Conservation (phyloP, 805 yeast species). For the Starmerella powellii region DNA sequence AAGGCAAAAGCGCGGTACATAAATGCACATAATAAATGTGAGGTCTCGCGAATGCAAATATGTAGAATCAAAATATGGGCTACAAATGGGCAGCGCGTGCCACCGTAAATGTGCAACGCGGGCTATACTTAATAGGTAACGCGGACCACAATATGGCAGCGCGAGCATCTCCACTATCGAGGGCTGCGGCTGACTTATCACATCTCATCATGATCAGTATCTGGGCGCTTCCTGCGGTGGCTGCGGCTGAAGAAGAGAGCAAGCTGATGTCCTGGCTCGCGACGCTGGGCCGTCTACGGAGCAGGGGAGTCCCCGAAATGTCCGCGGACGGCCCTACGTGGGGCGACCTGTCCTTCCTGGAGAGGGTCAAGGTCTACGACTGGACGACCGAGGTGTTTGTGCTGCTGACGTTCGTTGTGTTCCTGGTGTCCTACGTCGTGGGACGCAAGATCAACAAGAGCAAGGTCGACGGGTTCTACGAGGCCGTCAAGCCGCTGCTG, state of each 20-base stretch:
- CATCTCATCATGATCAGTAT: no score
- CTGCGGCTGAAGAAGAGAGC: slow-evolving; percentile 3
- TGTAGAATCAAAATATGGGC: no score
- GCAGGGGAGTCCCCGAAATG: background rate
- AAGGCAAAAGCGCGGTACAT: no score
- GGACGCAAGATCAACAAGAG: slow-evolving; percentile 52
- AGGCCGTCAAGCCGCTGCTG: slow-evolving; percentile 41
- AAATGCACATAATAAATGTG: no score
- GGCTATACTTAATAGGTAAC: no score
- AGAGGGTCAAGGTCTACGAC: slow-evolving; percentile 50
- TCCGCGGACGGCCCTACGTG: slow-evolving; percentile 33
- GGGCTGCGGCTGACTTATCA: no score
- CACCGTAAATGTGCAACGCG: no score
- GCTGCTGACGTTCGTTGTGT: slow-evolving; percentile 38
- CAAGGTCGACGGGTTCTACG: slow-evolving; percentile 43
- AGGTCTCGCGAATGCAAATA: no score
- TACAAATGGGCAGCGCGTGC: no score
- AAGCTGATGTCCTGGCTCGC: background rate
- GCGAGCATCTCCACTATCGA: no score
- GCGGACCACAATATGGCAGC: no score
- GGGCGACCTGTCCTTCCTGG: slow-evolving; percentile 42
- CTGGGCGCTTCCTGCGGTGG: background rate
- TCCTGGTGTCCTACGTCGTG: slow-evolving; percentile 39
- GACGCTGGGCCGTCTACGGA: slow-evolving; percentile 2
- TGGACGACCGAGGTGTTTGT: slow-evolving; percentile 67